Conservation (phyloP, 2,329 filamentous ascomycete genomes). For the Penicillium sp. region DNA sequence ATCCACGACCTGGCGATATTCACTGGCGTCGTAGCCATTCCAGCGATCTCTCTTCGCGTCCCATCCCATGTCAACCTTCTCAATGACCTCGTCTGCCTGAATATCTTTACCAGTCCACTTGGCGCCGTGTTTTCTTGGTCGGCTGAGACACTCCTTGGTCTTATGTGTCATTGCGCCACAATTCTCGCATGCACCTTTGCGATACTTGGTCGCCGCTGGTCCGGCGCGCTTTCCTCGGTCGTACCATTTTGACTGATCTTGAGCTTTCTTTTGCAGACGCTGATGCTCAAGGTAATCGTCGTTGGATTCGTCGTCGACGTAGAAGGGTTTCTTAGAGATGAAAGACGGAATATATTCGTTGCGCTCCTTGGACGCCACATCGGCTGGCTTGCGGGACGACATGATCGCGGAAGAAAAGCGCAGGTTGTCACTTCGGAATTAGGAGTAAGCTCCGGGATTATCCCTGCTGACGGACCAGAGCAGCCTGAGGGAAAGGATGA, state of each 20-base stretch:
- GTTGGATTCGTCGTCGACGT: constrained; percentile 75
- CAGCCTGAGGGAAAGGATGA: not conserved
- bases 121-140: constrained; percentile 85
- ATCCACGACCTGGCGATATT: constrained; percentile 84
- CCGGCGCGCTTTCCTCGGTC: constrained; percentile 82
- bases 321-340: constrained; percentile 98
- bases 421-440: not conserved
- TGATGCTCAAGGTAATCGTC: constrained; percentile 97
- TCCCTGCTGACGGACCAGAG: not conserved
- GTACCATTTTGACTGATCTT: constrained; percentile 82
- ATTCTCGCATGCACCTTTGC: constrained; percentile 98
- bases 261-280: constrained; percentile 71
- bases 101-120: constrained; percentile 93
- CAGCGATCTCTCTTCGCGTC: constrained; percentile 97
- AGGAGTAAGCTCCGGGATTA: not conserved
- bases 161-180: constrained; percentile 97
- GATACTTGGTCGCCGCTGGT: constrained; percentile 90
- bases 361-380: constrained; percentile 72
- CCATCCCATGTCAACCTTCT: constrained; percentile 87
- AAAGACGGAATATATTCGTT: constrained; percentile 99
- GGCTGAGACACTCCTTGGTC: constrained; percentile 86
- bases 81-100: constrained; percentile 83
- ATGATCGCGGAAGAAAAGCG: constrained; percentile 27
- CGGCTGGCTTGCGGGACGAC: constrained; percentile 52
- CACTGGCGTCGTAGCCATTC: constrained; percentile 93